These are phyloP conservation scores for Linderina pennispora DNA, from an alignment of 192 early-diverging fungal genomes.

Conservation along the genomic window DNA sequence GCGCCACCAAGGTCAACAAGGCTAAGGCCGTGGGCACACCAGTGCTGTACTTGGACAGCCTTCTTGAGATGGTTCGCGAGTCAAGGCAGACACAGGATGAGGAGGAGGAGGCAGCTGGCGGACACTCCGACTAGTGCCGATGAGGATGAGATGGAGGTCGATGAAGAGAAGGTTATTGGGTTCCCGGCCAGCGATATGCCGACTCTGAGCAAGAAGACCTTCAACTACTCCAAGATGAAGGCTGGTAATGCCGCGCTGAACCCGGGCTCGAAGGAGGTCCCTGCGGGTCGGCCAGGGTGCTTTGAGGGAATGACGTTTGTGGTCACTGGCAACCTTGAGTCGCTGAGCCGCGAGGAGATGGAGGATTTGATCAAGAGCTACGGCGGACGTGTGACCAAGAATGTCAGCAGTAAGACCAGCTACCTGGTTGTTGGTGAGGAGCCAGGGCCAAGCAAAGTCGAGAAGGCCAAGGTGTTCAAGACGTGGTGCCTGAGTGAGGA, in stretches of 20 bases:
- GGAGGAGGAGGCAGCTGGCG: too few relatives aligned
- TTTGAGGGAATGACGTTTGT: slow-evolving; percentile 78
- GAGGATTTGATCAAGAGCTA: slow-evolving; percentile 82
- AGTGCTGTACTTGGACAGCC: not conserved
- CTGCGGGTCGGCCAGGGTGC: slow-evolving; percentile 68
- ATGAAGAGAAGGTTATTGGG: slow-evolving; percentile 6
- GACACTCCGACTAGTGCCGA: too few relatives aligned
- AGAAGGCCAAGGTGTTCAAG: slow-evolving; percentile 65
- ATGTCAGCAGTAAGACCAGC: slow-evolving; percentile 74
- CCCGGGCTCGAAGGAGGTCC: slow-evolving; percentile 63
- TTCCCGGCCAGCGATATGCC: slow-evolving; percentile 33
- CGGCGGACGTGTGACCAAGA: slow-evolving; percentile 72
- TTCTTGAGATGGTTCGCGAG: not conserved
- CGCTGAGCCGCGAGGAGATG: slow-evolving; percentile 68
- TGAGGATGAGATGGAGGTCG: too few relatives aligned
- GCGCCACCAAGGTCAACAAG: not conserved
- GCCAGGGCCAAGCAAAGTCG: slow-evolving; percentile 76
- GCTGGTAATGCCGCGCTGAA: slow-evolving; percentile 26
- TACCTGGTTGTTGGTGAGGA: slow-evolving; percentile 85
- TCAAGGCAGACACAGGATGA: not conserved
- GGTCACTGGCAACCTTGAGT: slow-evolving; percentile 82
- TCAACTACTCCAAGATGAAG: slow-evolving; percentile 14
- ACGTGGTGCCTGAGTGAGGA: slow-evolving; percentile 79
- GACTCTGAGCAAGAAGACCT: slow-evolving; percentile 16
- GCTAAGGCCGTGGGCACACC: not conserved